Evolutionary conservation across 306 rosid genomes (phyloP).

Genomic region (Vigna unguiculata): DNA sequence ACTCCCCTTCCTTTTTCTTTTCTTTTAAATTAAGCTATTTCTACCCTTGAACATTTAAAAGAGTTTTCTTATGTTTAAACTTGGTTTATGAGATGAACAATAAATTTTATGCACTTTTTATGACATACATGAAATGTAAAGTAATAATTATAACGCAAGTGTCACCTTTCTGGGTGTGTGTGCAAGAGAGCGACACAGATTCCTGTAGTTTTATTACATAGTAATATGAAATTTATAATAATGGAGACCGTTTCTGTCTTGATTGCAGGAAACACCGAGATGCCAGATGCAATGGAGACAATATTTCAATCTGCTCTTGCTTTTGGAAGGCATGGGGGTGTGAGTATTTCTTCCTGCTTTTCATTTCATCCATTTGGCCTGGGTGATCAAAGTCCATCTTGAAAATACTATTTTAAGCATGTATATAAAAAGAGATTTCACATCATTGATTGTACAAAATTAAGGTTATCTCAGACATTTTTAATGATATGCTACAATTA

Average conservation of each 20-base stretch:
- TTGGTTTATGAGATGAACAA: conserved; percentile 6
- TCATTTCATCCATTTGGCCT: conserved; percentile 36
- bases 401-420: conserved; percentile 14
- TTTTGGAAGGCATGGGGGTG: conserved; percentile 92
- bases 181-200: background rate
- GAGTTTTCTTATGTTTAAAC: conserved; percentile 29
- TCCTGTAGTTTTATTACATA: conserved; percentile 36
- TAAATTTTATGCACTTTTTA: background rate
- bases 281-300: conserved; percentile 99
- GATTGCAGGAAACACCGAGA: conserved; percentile 81
- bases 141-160: background rate
- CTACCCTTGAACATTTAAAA: conserved; percentile 7
- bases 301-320: conserved; percentile 94
- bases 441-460: conserved; percentile 11
- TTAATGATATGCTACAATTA: conserved; percentile 26
- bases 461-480: conserved; percentile 6
- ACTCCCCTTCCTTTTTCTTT: conserved; percentile 22
- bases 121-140: background rate
- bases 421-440: background rate
- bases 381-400: conserved; percentile 20
- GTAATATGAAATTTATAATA: conserved; percentile 7
- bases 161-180: background rate
- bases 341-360: conserved; percentile 56
- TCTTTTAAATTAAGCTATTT: conserved; percentile 1
- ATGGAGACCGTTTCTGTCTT: conserved; percentile 29